Conservation (phyloP, 2,329 filamentous ascomycete genomes). For the Pseudovirgaria hyperparasitica region DNA sequence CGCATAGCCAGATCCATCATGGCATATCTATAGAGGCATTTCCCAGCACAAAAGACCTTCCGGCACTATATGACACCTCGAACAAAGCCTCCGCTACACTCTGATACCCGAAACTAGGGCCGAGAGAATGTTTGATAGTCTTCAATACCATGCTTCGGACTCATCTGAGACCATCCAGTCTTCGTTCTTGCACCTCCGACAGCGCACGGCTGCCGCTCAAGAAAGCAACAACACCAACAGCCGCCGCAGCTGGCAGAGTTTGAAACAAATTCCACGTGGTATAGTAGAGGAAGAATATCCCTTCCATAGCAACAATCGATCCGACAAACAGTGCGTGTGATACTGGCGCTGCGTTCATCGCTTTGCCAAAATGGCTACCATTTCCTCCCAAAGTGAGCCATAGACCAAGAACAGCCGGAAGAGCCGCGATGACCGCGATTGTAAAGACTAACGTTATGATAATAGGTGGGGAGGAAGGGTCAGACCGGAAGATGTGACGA, state of each 20-base stretch:
- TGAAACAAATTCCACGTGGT: conserved; percentile 85
- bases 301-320: conserved; percentile 78
- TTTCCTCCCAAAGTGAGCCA: conserved; percentile 81
- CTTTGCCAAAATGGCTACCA: conserved; percentile 61
- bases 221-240: conserved; percentile 60
- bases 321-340: conserved; percentile 78
- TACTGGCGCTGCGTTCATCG: conserved; percentile 62
- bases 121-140: too few species aligned
- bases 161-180: conserved; percentile 59
- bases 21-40: too few species aligned
- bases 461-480: conserved; percentile 68
- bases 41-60: too few species aligned
- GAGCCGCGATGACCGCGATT: conserved; percentile 55
- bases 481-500: conserved; percentile 75
- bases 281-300: conserved; percentile 91
- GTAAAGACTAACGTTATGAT: conserved; percentile 69
- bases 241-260: conserved; percentile 58
- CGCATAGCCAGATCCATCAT: too few species aligned
- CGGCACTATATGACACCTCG: too few species aligned
- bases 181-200: conserved; percentile 81
- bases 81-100: too few species aligned
- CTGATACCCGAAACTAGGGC: too few species aligned
- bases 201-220: conserved; percentile 82
- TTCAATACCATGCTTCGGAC: too few species aligned
- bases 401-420: conserved; percentile 59